These are phyloP conservation scores for Hanseniaspora uvarum DNA, from an alignment of 1,139 yeast species.

Conservation along the genomic window DNA sequence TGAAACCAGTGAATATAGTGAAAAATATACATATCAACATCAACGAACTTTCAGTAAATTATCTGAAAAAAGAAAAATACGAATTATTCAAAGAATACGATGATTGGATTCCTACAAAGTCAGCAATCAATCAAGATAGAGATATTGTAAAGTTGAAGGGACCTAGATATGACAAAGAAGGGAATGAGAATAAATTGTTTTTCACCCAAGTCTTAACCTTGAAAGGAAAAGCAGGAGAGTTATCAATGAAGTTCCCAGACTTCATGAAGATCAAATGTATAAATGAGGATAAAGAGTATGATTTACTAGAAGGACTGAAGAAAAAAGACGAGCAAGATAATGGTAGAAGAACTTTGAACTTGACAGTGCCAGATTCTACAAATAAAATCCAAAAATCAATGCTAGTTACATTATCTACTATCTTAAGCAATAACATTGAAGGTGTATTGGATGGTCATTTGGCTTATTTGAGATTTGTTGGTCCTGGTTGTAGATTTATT, in stretches of 20 bases:
- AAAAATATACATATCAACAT: conserved; percentile 10
- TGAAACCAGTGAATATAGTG: not conserved
- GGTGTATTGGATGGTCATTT: conserved; percentile 93
- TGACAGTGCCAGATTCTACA: conserved; percentile 48
- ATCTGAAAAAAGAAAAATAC: conserved; percentile 1
- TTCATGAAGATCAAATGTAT: conserved; percentile 42
- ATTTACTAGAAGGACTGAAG: conserved; percentile 11
- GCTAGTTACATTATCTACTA: conserved; percentile 92
- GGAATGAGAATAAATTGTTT: conserved; percentile 48
- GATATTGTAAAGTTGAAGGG: conserved; percentile 27
- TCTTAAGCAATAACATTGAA: conserved; percentile 61
- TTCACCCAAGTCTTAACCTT: conserved; percentile 57
- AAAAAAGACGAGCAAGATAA: conserved; percentile 20
- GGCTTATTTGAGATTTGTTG: conserved; percentile 78
- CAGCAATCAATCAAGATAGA: conserved; percentile 4
- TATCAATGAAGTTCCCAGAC: conserved; percentile 58
- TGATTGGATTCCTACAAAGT: conserved; percentile 7
- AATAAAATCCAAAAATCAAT: conserved; percentile 67
- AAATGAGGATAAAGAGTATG: conserved; percentile 22
- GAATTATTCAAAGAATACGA: conserved; percentile 14
- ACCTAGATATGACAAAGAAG: conserved; percentile 40
- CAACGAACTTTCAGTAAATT: conserved; percentile 5
- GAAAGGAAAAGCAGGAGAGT: conserved; percentile 69
- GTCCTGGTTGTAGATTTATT: conserved; percentile 91
- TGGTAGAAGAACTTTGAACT: conserved; percentile 37